A percentile compares a stretch with the other conserved stretches of the same genome.
phyloP scores from a whole-genome alignment of 192 early-diverging fungal species.

The Spizellomyces punctatus region DNA sequence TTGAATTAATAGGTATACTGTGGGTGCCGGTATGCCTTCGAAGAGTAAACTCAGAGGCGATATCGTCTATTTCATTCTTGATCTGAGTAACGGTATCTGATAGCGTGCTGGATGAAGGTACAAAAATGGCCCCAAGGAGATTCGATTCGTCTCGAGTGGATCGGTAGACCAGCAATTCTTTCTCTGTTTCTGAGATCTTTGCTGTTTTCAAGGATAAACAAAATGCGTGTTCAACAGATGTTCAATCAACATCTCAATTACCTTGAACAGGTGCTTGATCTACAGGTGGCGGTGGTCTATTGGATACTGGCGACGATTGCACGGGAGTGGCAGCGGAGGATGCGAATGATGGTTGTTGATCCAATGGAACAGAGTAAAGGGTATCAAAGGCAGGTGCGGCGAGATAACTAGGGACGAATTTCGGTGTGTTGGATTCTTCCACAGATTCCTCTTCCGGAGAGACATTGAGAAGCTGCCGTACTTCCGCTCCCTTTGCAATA shows the following conservation, averaged over 20 bases:
- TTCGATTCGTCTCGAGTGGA: too few species aligned
- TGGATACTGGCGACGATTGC: too few species aligned
- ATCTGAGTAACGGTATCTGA: neutral
- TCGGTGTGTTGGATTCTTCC: neutral
- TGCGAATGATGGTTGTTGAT: neutral
- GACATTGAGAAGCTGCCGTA: conserved; percentile 8
- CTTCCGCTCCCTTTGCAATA: conserved; percentile 42
- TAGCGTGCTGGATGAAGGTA: neutral
- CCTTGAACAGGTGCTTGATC: too few species aligned
- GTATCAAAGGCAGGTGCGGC: neutral
- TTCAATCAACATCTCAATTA: too few species aligned
- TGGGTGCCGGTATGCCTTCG: too few species aligned
- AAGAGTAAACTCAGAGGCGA: too few species aligned
- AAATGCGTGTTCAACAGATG: too few species aligned
- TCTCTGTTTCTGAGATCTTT: too few species aligned
- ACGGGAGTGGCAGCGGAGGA: neutral
- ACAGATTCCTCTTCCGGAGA: neutral
- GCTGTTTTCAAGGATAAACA: too few species aligned
- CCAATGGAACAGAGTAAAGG: conserved; percentile 1
- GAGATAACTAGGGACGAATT: neutral
- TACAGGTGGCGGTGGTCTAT: too few species aligned
- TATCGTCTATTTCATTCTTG: neutral
- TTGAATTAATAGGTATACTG: too few species aligned
- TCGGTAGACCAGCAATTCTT: too few species aligned
- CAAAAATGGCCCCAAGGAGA: conserved; percentile 7